Conservation (phyloP, 208 protist species). For the Wallacemonas rigidus region DNA sequence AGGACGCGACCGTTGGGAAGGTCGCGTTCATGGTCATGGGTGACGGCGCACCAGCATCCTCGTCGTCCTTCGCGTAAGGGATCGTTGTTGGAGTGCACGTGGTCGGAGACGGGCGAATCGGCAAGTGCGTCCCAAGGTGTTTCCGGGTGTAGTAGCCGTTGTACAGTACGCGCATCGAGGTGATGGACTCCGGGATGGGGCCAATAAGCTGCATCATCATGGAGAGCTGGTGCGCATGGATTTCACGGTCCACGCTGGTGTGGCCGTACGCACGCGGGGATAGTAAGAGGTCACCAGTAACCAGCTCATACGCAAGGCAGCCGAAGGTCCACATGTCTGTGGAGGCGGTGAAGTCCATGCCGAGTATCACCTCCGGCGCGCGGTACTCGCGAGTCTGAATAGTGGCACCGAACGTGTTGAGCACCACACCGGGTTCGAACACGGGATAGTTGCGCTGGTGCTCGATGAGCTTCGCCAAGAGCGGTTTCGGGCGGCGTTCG, state of each 20-base stretch:
- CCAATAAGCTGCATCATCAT: slow-evolving; percentile 89
- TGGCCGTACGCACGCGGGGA: slow-evolving; percentile 45
- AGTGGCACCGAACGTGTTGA: slow-evolving; percentile 61
- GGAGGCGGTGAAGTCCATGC: slow-evolving; percentile 83
- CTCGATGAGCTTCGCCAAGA: slow-evolving; percentile 40
- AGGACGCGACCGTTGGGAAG: neutral
- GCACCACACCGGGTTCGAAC: slow-evolving; percentile 47
- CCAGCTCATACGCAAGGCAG: slow-evolving; percentile 88
- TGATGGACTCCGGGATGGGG: slow-evolving; percentile 56
- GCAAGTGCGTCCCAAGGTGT: slow-evolving; percentile 21
- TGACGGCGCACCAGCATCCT: neutral
- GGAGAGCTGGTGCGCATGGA: slow-evolving; percentile 74
- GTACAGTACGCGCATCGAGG: slow-evolving; percentile 39
- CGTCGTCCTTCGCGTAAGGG: neutral
- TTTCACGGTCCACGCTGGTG: slow-evolving; percentile 50
- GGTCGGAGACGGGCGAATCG: slow-evolving; percentile 9
- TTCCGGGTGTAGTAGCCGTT: slow-evolving; percentile 37
- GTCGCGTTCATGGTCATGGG: neutral
- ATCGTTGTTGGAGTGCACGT: neutral
- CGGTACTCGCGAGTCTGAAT: slow-evolving; percentile 94
- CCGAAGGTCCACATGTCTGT: slow-evolving; percentile 93
- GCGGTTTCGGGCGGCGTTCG: slow-evolving; percentile 4
- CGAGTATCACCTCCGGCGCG: slow-evolving; percentile 88
- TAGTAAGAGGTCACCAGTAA: slow-evolving; percentile 87
- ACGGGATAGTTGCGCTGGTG: slow-evolving; percentile 71